These are phyloP conservation scores for Syzygium malaccense DNA, from an alignment of 441 rosid species.

Conservation along the genomic window DNA sequence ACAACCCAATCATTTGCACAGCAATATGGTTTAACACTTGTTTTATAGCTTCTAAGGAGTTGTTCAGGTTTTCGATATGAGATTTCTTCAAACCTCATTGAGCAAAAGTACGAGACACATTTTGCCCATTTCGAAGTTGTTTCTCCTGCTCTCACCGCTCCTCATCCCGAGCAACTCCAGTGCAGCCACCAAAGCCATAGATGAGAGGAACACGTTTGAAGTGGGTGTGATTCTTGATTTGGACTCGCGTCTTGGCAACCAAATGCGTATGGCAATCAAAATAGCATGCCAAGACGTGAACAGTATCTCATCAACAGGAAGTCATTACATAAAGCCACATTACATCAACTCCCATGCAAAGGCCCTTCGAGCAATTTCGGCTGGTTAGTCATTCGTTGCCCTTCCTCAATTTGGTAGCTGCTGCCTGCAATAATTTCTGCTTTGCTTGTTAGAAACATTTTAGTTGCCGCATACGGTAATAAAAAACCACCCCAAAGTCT, in stretches of 20 bases:
- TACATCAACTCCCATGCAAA: constrained; percentile 16
- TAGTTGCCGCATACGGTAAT: background rate
- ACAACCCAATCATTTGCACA: background rate
- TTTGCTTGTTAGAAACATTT: background rate
- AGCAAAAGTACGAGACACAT: background rate
- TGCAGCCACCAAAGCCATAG: background rate
- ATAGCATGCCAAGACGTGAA: constrained; percentile 28
- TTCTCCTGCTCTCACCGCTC: background rate
- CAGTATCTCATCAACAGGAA: background rate
- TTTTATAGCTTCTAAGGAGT: background rate
- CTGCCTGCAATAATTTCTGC: background rate
- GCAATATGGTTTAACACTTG: background rate
- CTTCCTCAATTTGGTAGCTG: background rate
- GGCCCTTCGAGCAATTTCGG: constrained; percentile 19
- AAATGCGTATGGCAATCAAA: constrained; percentile 27
- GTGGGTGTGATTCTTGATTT: constrained; percentile 37
- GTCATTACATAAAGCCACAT: constrained; percentile 22
- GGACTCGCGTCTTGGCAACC: constrained; percentile 23
- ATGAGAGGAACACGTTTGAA: background rate
- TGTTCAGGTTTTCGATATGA: background rate
- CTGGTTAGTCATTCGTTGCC: constrained; percentile 8
- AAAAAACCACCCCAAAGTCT: background rate
- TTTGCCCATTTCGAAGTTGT: background rate
- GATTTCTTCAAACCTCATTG: background rate
- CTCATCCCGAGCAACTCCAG: background rate